Percentiles rank a stretch among this genome's conserved stretches.
These are phyloP conservation scores for Hymenoscyphus albidus DNA, from an alignment of 2,329 filamentous ascomycete genomes.

Conservation along the genomic window DNA sequence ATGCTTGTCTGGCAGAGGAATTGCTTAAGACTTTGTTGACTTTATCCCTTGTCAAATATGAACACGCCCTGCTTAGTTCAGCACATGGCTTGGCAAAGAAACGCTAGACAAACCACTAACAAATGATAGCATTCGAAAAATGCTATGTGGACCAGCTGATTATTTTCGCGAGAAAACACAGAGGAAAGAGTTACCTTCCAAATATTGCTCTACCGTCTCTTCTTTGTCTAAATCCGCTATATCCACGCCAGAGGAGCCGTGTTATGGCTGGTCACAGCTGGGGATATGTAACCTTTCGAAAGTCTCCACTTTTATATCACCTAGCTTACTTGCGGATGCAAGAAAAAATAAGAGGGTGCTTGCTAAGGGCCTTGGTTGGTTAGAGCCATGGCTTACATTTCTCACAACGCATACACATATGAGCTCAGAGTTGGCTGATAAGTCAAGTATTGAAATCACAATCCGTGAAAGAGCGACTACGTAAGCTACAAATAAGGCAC, in stretches of 20 bases:
- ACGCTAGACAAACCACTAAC: not conserved
- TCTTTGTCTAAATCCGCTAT: not conserved
- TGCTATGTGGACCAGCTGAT: not conserved
- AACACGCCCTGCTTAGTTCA: not conserved
- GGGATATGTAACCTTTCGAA: no score
- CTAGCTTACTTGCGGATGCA: no score
- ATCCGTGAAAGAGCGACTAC: no score
- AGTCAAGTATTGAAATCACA: no score
- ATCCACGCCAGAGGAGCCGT: not conserved
- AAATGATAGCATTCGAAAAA: not conserved
- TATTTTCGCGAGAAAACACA: not conserved
- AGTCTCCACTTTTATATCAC: no score
- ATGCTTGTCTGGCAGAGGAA: not conserved
- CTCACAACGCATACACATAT: no score
- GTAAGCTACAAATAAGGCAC: no score
- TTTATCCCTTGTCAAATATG: not conserved
- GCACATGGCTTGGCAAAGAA: no score
- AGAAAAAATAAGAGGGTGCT: no score
- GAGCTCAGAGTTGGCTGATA: no score
- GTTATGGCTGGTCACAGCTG: not conserved
- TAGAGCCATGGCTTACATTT: no score
- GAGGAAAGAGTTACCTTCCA: not conserved
- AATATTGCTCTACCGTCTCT: not conserved
- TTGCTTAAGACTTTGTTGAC: not conserved
- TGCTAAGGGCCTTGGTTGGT: no score